These are phyloP conservation scores for Thinopyrum elongatum DNA, from an alignment of 176 grass and related monocot genomes.

Conservation along the genomic window DNA sequence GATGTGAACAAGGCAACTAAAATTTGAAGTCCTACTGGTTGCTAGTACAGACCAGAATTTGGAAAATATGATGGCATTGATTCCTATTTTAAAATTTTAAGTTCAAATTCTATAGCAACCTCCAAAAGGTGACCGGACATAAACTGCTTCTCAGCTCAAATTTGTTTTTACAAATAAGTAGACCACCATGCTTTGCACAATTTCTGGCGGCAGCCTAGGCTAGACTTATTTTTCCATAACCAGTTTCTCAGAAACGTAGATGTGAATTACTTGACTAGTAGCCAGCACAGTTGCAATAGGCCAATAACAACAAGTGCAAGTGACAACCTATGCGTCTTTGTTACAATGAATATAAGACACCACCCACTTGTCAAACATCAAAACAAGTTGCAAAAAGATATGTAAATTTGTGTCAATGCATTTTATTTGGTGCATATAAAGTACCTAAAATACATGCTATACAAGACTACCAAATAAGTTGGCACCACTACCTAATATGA, in stretches of 20 bases:
- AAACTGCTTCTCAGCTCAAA: neutral
- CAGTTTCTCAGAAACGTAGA: neutral
- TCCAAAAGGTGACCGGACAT: neutral
- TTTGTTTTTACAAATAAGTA: neutral
- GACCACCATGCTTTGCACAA: neutral
- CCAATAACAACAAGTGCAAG: neutral
- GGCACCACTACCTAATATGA: neutral
- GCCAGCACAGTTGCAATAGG: neutral
- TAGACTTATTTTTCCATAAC: neutral
- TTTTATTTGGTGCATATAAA: neutral
- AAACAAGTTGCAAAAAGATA: neutral
- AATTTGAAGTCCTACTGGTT: neutral
- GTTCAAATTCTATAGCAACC: neutral
- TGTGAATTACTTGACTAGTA: neutral
- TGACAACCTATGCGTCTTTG: neutral
- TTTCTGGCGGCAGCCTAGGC: neutral
- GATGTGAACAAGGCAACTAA: neutral
- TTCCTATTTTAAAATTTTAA: neutral
- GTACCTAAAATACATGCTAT: neutral
- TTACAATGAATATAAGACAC: neutral
- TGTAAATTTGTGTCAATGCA: neutral
- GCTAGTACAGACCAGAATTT: neutral
- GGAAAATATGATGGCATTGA: neutral
- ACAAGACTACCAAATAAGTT: neutral
- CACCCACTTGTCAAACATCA: neutral